phyloP scores from a whole-genome alignment of 371 early-diverging fungal genomes.

The Mucor indicus region DNA sequence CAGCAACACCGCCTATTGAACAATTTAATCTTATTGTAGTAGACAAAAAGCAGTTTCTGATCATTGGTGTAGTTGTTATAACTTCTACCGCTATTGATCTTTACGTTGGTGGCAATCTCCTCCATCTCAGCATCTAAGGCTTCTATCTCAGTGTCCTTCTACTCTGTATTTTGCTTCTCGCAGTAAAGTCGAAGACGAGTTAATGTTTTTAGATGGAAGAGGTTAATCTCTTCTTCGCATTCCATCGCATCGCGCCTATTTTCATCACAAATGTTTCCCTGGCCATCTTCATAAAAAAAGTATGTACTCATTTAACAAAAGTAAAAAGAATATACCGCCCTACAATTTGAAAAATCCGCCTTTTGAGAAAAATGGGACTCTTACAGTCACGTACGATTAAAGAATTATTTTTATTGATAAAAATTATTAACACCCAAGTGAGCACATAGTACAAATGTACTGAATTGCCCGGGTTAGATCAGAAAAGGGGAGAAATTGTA shows the following conservation, averaged over 20 bases:
- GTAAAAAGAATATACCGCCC: conserved; percentile 5
- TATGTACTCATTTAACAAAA: conserved; percentile 5
- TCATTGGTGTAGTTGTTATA: conserved; percentile 12
- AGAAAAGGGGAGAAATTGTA: too few relatives aligned
- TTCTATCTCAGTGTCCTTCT: not conserved
- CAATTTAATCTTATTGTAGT: conserved; percentile 11
- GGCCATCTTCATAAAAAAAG: conserved; percentile 6
- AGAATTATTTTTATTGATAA: too few relatives aligned
- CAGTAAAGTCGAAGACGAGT: conserved; percentile 5
- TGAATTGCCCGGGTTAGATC: too few relatives aligned
- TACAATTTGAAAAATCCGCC: conserved; percentile 3
- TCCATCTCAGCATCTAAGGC: conserved; percentile 13
- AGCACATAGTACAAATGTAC: too few relatives aligned
- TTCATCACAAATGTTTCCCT: not conserved
- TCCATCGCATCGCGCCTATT: conserved; percentile 5
- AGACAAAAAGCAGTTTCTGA: conserved; percentile 14
- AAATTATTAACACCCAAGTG: too few relatives aligned
- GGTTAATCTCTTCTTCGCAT: conserved; percentile 5
- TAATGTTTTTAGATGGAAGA: conserved; percentile 1
- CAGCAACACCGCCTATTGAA: conserved; percentile 8
- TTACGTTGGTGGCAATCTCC: conserved; percentile 5
- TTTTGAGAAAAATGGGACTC: conserved; percentile 1
- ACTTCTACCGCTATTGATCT: conserved; percentile 2
- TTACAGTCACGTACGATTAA: conserved; percentile 2
- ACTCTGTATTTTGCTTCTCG: conserved; percentile 6